Evolutionary conservation across 2,329 filamentous ascomycete species (phyloP).

Genomic region (Epichloe scottii): DNA sequence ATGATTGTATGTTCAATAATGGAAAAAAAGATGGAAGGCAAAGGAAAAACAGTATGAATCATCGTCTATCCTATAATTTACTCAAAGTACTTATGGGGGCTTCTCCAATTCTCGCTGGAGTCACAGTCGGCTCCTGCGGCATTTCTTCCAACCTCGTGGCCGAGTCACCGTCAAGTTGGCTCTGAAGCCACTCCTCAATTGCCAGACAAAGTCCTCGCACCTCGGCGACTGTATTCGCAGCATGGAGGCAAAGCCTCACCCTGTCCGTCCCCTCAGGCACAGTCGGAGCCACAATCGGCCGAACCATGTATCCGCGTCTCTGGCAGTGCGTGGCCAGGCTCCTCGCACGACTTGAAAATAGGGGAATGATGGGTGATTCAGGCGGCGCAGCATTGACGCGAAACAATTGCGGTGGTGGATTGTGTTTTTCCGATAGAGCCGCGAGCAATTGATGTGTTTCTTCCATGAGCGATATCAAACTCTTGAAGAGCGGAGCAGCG

Average conservation of each 20-base stretch:
- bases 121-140: neutral
- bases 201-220: slow-evolving; percentile 38
- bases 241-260: slow-evolving; percentile 55
- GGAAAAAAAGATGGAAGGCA: neutral
- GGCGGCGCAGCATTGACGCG: slow-evolving; percentile 24
- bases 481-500: slow-evolving; percentile 23
- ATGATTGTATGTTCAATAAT: neutral
- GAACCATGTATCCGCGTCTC: slow-evolving; percentile 42
- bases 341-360: slow-evolving; percentile 46
- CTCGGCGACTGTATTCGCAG: slow-evolving; percentile 47
- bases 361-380: slow-evolving; percentile 50
- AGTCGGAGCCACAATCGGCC: slow-evolving; percentile 56
- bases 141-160: neutral
- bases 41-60: too few relatives aligned
- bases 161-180: neutral
- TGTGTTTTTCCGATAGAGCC: slow-evolving; percentile 16
- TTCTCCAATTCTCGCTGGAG: neutral
- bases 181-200: slow-evolving; percentile 34
- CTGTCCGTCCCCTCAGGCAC: slow-evolving; percentile 51
- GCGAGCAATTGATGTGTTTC: slow-evolving; percentile 34
- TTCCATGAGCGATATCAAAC: slow-evolving; percentile 21
- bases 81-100: neutral
- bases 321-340: slow-evolving; percentile 49
- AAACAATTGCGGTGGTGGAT: slow-evolving; percentile 17
- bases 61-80: slow-evolving; percentile 3